These are phyloP conservation scores for Helichrysum umbraculigerum DNA, from an alignment of 129 eudicot species.

Conservation along the genomic window DNA sequence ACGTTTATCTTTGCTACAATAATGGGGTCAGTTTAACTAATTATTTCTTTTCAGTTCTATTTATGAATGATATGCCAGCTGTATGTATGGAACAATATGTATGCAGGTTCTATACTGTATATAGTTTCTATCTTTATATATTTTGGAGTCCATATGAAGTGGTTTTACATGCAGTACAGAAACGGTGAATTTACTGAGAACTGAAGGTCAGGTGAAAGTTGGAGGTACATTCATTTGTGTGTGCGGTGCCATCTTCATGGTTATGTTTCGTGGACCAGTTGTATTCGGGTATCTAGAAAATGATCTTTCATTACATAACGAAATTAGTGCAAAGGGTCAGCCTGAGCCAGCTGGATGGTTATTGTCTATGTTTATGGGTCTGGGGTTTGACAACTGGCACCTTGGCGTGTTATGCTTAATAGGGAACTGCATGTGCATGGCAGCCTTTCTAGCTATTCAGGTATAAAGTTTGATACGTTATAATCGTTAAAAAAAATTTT, in stretches of 20 bases:
- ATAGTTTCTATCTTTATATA: not conserved
- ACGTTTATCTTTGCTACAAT: conserved; percentile 75
- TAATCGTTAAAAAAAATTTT: too few species aligned
- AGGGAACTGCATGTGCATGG: conserved; percentile 99
- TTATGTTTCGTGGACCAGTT: conserved; percentile 84
- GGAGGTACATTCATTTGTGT: conserved; percentile 89
- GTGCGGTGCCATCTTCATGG: conserved; percentile 91
- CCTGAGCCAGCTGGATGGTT: conserved; percentile 95
- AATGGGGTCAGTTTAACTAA: conserved; percentile 77
- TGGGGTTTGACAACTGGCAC: conserved; percentile 83
- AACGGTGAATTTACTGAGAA: conserved; percentile 65
- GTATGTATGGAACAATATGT: not conserved
- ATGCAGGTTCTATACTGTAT: not conserved
- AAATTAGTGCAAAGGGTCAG: conserved; percentile 84
- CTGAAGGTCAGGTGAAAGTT: conserved; percentile 86
- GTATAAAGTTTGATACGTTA: conserved; percentile 31
- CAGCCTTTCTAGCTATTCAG: conserved; percentile 91
- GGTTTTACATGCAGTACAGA: conserved; percentile 81
- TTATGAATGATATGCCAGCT: not conserved
- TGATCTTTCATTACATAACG: conserved; percentile 41
- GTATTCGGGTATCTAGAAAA: conserved; percentile 57
- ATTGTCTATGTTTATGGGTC: conserved; percentile 49
- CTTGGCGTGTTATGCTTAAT: conserved; percentile 85
- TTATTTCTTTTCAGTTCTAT: not conserved
- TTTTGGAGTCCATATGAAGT: conserved; percentile 43